Evolutionary conservation across 1,284 basidiomycete genomes (phyloP), one percentile per base, ranked within the genome.

Genomic region (Lignosus rhinocerotis): DNA sequence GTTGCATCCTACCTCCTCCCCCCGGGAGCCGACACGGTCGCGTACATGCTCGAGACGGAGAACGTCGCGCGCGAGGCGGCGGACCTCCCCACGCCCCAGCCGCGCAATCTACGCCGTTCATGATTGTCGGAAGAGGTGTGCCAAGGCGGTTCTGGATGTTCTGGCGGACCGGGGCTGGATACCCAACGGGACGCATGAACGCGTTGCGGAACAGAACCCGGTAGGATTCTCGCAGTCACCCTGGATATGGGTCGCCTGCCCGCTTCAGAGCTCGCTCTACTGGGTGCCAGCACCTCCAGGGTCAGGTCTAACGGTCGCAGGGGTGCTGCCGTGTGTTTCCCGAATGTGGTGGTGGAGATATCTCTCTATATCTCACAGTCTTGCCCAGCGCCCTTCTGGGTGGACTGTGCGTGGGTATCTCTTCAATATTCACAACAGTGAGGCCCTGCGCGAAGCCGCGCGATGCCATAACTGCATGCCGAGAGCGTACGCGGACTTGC

Each of bases 11-110:
- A n/a, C n/a, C n/a, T n/a, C n/a, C n/a, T n/a, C n/a, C 8, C 50
- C 38, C 1, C 17, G 16, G 25, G 57, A 56, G 21, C 58, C 63
- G 60, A 62, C 43, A 39, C 47, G 12, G n/a, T 62, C 34, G 63
- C 63, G 9, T 62, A 59, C 43, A 43, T 47, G 21, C 17, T 43
- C 46, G 11, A 45, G 17, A 11, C 46, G 17, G 45, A 54, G 33
- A 57, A 61, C 19, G 51, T 57, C 12, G 48, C 43, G 4, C 47
- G 55, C 2, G 34, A 33, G 21, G 58, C 61, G 3, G 58, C 61
- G 7, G 14, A 25, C 25, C 33, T 16, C 16, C 39, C 48, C 31
- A 39, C 9, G 16, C 43, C 10, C 55, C 52, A 1, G 11, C 9
- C 16, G n/a, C 11, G 59, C 59, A 5, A n/a, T 51, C 49, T 32